Base-by-base conservation (phyloP, 2,329 filamentous ascomycete species). In the Sporothrix variecibatus region DNA sequence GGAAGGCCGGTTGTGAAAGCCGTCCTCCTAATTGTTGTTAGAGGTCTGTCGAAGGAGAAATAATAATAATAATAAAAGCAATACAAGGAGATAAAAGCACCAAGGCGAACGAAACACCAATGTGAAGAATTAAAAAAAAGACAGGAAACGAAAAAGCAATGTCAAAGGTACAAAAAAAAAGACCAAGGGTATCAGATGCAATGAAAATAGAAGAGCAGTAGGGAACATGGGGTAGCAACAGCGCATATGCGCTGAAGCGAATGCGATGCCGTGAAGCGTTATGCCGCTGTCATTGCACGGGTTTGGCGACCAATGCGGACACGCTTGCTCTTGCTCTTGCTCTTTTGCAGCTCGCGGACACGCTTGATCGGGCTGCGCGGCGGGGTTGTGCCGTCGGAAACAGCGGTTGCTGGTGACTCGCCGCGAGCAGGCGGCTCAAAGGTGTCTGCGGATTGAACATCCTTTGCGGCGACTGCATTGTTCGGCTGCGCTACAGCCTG, bases 1-100 rank as follows among this genome's bases (percentile, higher is more conserved):
- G 23, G 94, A 94, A 26, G 95, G 95, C 74, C 94, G 91, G 76
- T 88, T 87, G 80, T 94, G 90, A 81, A 97, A 99, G 4, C 88
- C 86, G 75, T 98, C 96, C 85, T 98, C 96, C 95, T 98, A 82
- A 17, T 12, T 7, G 51, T 49, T 12, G 75, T 65, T 28, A 26
- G 46, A 6, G 26, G 7, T 5, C n/a, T 71, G 31, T n/a, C 5
- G 34, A 73, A 31, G 67, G 38, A 9, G n/a, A 11, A 65, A 51
- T 7, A 23, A 17, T 26, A 56, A 15, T 17, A 15, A 3, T 11
- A 43, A 49, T 23, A n/a, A 11, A 11, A 71, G 49, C 20, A 43
- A 43, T 31, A 20, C 46, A 51, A 65, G 38, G n/a, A 15, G 56
- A 69, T 23, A 28, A 26, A 62, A 26, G 15, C 28, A 23, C 7